Percentiles rank a stretch among this genome's conserved stretches.
Evolutionary conservation across 495 filamentous ascomycete genomes (phyloP).

Genomic region (Antarctomyces pellizariae): DNA sequence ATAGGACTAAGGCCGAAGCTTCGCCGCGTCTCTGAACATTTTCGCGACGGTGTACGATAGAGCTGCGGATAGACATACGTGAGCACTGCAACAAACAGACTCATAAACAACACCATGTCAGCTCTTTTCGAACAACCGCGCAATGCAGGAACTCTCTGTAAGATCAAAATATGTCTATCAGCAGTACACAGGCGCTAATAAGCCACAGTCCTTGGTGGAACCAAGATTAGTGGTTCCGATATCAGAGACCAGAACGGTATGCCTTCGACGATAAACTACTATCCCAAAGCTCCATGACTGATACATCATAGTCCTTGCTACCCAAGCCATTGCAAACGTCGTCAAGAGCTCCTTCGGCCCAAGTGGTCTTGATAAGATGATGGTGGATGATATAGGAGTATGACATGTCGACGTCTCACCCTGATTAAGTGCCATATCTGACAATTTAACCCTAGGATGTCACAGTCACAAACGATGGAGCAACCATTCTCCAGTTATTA

Average conservation of each 20-base stretch:
- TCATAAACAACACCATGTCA: slow-evolving; percentile 32
- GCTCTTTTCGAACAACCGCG: slow-evolving; percentile 75
- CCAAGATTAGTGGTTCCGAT: slow-evolving; percentile 87
- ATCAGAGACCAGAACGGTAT: slow-evolving; percentile 89
- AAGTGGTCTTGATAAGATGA: slow-evolving; percentile 97
- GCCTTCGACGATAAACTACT: slow-evolving; percentile 7
- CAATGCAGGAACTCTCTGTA: slow-evolving; percentile 70
- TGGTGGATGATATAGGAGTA: slow-evolving; percentile 98
- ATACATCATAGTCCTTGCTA: slow-evolving; percentile 50
- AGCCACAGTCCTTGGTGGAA: slow-evolving; percentile 56
- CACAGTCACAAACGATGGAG: slow-evolving; percentile 96
- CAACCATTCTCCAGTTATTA: slow-evolving; percentile 81
- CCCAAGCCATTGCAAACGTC: slow-evolving; percentile 92
- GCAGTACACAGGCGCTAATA: slow-evolving; percentile 6
- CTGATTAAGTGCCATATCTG: slow-evolving; percentile 7
- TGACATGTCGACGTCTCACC: slow-evolving; percentile 12
- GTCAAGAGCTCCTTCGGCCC: slow-evolving; percentile 97
- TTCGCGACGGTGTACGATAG: too few species aligned
- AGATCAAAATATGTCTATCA: slow-evolving; percentile 14
- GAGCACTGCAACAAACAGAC: too few species aligned
- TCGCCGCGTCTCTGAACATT: too few species aligned
- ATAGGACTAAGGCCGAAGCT: too few species aligned
- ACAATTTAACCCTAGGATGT: slow-evolving; percentile 49
- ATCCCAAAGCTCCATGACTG: slow-evolving; percentile 11
- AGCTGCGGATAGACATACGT: too few species aligned